Evolutionary conservation across 2,329 filamentous ascomycete species (phyloP).

Genomic region (Monosporascus sp.): DNA sequence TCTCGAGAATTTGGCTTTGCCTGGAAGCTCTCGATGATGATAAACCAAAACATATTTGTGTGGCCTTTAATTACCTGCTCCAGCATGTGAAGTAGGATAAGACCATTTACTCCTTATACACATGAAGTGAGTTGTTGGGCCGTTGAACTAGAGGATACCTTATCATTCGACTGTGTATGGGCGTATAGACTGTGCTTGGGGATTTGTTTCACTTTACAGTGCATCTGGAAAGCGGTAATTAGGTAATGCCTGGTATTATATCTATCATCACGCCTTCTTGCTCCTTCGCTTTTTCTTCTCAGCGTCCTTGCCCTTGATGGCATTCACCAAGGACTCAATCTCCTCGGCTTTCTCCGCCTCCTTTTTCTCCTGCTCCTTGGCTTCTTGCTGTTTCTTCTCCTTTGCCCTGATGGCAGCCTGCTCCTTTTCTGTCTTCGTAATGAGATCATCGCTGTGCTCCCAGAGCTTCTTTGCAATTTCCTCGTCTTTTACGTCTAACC

Average conservation of each 20-base stretch:
- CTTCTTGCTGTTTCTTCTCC: slow-evolving; percentile 36
- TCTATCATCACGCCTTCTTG: slow-evolving; percentile 20
- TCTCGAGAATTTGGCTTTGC: too few relatives aligned
- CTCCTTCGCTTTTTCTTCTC: slow-evolving; percentile 27
- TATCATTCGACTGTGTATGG: too few relatives aligned
- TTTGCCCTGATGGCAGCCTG: slow-evolving; percentile 47
- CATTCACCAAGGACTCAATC: slow-evolving; percentile 20
- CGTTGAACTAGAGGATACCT: too few relatives aligned
- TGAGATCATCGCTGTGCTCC: slow-evolving; percentile 80
- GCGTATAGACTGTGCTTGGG: too few relatives aligned
- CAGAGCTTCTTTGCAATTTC: slow-evolving; percentile 78
- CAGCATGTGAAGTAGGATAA: too few relatives aligned
- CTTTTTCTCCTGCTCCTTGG: slow-evolving; percentile 23
- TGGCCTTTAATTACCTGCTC: too few relatives aligned
- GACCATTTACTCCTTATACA: too few relatives aligned
- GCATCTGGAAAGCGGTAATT: background rate
- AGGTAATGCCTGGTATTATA: slow-evolving; percentile 1
- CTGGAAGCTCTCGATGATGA: too few relatives aligned
- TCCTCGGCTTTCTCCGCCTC: slow-evolving; percentile 25
- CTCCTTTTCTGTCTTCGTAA: slow-evolving; percentile 77
- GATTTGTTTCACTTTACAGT: too few relatives aligned
- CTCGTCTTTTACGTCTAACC: slow-evolving; percentile 73
- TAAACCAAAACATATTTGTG: too few relatives aligned
- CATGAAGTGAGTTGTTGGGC: too few relatives aligned
- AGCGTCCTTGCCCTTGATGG: slow-evolving; percentile 29